These are phyloP conservation scores for Perkinsus chesapeaki DNA, from an alignment of 169 alveolate species.

Conservation along the genomic window DNA sequence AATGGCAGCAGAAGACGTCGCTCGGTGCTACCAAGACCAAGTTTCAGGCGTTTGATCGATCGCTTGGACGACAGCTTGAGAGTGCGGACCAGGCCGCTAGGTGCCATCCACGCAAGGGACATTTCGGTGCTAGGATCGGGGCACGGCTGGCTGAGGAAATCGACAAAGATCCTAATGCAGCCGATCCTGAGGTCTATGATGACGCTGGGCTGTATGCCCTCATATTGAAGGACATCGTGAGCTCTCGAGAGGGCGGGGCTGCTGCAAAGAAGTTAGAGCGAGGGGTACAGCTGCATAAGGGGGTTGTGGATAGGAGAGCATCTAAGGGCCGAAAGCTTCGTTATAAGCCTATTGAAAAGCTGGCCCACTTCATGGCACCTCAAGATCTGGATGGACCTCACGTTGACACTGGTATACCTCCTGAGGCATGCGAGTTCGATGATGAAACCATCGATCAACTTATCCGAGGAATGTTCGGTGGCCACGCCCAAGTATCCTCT, in stretches of 20 bases:
- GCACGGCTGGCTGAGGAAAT: background rate
- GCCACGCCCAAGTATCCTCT: background rate
- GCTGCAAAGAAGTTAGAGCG: background rate
- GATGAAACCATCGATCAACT: background rate
- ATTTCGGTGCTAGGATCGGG: background rate
- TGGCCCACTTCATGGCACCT: constrained; percentile 36
- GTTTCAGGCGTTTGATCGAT: background rate
- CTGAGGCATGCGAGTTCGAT: background rate
- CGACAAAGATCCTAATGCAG: background rate
- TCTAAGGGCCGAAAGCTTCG: constrained; percentile 50
- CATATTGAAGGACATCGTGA: background rate
- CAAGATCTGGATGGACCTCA: background rate
- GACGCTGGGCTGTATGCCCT: background rate
- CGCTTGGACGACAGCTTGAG: background rate
- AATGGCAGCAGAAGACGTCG: background rate
- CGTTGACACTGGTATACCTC: background rate
- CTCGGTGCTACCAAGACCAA: background rate
- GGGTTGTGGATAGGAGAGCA: constrained; percentile 44
- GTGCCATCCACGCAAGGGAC: background rate
- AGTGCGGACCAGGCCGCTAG: background rate
- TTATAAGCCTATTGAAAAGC: constrained; percentile 41
- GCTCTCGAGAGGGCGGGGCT: background rate
- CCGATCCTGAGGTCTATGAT: background rate
- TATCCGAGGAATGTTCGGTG: background rate
- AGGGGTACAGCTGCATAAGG: background rate